Percentiles rank a stretch among this genome's conserved stretches.
These are phyloP conservation scores for Zymoseptoria tritici DNA, from an alignment of 2,329 filamentous ascomycete species.

Conservation along the genomic window DNA sequence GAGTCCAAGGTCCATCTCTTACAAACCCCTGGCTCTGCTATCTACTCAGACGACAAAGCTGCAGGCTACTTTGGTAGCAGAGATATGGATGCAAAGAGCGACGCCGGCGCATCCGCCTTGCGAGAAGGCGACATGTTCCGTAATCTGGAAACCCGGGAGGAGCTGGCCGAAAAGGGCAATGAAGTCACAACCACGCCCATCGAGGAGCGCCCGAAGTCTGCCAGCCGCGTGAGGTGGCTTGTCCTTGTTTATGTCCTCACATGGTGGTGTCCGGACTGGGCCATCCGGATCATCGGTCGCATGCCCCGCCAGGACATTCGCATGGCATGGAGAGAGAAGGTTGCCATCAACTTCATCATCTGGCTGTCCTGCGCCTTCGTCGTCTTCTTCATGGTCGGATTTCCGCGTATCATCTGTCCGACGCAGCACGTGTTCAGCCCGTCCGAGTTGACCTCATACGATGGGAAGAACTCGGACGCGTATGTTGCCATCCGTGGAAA, in stretches of 20 bases:
- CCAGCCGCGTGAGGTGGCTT: slow-evolving; percentile 84
- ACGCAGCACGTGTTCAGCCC: slow-evolving; percentile 81
- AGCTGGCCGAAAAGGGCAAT: slow-evolving; percentile 92
- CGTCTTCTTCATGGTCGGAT: slow-evolving; percentile 82
- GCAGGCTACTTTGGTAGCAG: slow-evolving; percentile 74
- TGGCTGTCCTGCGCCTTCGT: slow-evolving; percentile 75
- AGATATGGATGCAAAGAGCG: slow-evolving; percentile 78
- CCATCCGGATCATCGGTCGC: slow-evolving; percentile 66
- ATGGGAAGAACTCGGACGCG: slow-evolving; percentile 61
- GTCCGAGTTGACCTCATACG: slow-evolving; percentile 62
- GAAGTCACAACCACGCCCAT: slow-evolving; percentile 86
- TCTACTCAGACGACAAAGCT: slow-evolving; percentile 67
- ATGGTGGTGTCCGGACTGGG: slow-evolving; percentile 78
- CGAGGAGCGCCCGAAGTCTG: slow-evolving; percentile 70
- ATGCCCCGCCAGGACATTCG: slow-evolving; percentile 92
- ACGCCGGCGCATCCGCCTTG: slow-evolving; percentile 85
- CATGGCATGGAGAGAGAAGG: slow-evolving; percentile 90
- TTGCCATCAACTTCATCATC: slow-evolving; percentile 96
- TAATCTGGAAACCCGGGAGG: slow-evolving; percentile 85
- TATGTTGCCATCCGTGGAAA: slow-evolving; percentile 81
- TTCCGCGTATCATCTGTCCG: slow-evolving; percentile 83
- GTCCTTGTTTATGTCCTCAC: slow-evolving; percentile 76
- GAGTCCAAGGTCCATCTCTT: slow-evolving; percentile 53
- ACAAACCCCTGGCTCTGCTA: slow-evolving; percentile 46
- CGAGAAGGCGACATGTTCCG: slow-evolving; percentile 96